Evolutionary conservation across 768 basidiomycete species (phyloP), one percentile per base, ranked within the genome.

Genomic region (Sutorius australiensis): DNA sequence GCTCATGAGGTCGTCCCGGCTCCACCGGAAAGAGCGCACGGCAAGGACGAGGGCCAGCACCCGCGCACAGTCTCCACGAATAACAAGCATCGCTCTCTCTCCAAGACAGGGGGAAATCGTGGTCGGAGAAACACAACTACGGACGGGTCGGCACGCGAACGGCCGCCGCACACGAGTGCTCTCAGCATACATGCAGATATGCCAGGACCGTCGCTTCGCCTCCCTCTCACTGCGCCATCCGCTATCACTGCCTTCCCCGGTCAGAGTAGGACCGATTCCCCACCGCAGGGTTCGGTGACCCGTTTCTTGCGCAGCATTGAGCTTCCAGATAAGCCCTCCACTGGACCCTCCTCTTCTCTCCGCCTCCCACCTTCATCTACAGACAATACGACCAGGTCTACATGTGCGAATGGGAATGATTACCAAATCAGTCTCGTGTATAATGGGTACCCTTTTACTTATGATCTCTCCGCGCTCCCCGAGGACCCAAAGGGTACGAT

Each of bases 401-500:
- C 49, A 36, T 47, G 50, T 34, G 13, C 53, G 19, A 49, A 52
- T 33, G 47, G 51, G 8, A 43, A 48, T 16, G 54, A 47, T 27
- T 30, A 58, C 38, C 65, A 61, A 50, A 44, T 71, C 46, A 56
- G 42, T 51, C 67, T 69, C 28, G 50, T 49, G 5, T 59, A 67
- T 44, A 67, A 61, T 43, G 67, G 67, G 21, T 55, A 69, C 36
- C 50, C 69, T 34, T 59, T 69, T 48, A 59, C 27, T 42, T 67
- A 65, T 58, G 63, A 67, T 52, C 60, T 69, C 36, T 51, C 61
- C 28, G 34, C 54, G 11, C 67, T 69, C 47, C 63, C 69, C 37
- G 63, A 69, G 47, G 67, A 69, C 32, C 69, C 67, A 42, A 51
- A 57, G 33, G 58, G 63, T 34, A 59, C 59, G 33, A 65, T 69